Base-by-base conservation (phyloP, 2,329 filamentous ascomycete species). In the Cercospora brassicicola region DNA sequence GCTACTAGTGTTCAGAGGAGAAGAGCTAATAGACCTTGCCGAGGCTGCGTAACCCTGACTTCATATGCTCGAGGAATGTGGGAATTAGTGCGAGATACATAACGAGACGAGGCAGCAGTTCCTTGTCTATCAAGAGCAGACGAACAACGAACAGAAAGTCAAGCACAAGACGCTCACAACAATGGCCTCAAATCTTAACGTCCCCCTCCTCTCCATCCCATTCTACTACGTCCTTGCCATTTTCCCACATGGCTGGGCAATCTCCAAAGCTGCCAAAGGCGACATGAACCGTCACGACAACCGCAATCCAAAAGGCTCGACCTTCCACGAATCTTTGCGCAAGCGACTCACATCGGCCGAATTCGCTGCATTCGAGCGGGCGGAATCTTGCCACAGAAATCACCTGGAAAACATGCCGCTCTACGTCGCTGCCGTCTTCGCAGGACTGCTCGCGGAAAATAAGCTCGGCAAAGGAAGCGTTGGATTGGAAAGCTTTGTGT, bases 331-430 rank as follows among this genome's bases (percentile, higher is more conserved):
- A 28, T 73, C 72, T 5, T 72, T 84, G 61, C 78, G 79, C 66
- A 77, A 81, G 59, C 73, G 75, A 4, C 76, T 83, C 2, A 73
- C 78, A 9, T 70, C 78, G 0, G 76, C 78, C 13, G 75, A 73
- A 4, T 83, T 79, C 68, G 79, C 77, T 11, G 77, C 74, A 7
- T 84, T 79, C 62, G 82, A 84, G 74, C 81, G 83, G 48, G 77
- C 79, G 23, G 79, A 82, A 67, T 78, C 80, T 4, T 83, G 81
- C 36, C 81, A 84, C 69, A 76, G 79, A 30, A 84, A 84, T 71
- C 78, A 79, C 30, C 76, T 84, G 69, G 82, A 85, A 75, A 83
- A 81, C 62, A 75, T 84, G 64, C 80, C 82, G 1, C 69, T 84
- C 8, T 84, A 83, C 68, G 73, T 81, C 9, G 77, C 81, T 1